phyloP scores from a whole-genome alignment of 257 asterid species.

The Cruciata laevipes region DNA sequence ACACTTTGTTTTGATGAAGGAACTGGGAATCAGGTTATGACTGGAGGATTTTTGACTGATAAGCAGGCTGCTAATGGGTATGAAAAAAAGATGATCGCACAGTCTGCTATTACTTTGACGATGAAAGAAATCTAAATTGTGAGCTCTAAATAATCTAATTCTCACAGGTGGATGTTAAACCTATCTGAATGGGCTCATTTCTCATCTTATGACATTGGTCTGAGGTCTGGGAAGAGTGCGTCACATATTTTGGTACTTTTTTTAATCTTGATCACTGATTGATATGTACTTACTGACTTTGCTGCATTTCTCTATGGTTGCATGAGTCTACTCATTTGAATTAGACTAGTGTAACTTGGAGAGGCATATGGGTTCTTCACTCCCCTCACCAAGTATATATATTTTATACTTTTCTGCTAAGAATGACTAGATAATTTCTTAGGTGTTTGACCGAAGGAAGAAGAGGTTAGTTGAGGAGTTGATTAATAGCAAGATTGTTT shows the following conservation, averaged over 20 bases:
- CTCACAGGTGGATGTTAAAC: slow-evolving; percentile 91
- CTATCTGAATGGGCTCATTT: slow-evolving; percentile 95
- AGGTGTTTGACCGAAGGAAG: slow-evolving; percentile 89
- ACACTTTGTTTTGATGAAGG: slow-evolving; percentile 98
- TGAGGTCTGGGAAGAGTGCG: slow-evolving; percentile 93
- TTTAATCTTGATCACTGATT: slow-evolving; percentile 10
- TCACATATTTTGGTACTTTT: slow-evolving; percentile 87
- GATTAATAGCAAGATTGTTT: slow-evolving; percentile 82
- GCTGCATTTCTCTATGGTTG: background rate
- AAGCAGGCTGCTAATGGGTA: slow-evolving; percentile 97
- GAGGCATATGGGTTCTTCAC: background rate
- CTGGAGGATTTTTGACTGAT: slow-evolving; percentile 96
- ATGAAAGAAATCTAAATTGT: background rate
- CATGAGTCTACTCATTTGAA: background rate
- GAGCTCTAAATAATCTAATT: slow-evolving; percentile 19
- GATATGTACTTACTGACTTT: background rate
- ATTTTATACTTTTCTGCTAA: background rate
- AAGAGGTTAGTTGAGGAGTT: slow-evolving; percentile 93
- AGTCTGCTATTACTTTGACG: slow-evolving; percentile 13
- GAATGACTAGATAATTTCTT: slow-evolving; percentile 8
- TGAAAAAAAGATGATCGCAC: slow-evolving; percentile 26
- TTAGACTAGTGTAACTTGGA: background rate
- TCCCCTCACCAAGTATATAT: background rate
- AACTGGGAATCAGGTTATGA: slow-evolving; percentile 92
- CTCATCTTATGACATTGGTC: slow-evolving; percentile 90